phyloP scores from a whole-genome alignment of 495 filamentous ascomycete genomes.

The Tuber microsphaerosporum region DNA sequence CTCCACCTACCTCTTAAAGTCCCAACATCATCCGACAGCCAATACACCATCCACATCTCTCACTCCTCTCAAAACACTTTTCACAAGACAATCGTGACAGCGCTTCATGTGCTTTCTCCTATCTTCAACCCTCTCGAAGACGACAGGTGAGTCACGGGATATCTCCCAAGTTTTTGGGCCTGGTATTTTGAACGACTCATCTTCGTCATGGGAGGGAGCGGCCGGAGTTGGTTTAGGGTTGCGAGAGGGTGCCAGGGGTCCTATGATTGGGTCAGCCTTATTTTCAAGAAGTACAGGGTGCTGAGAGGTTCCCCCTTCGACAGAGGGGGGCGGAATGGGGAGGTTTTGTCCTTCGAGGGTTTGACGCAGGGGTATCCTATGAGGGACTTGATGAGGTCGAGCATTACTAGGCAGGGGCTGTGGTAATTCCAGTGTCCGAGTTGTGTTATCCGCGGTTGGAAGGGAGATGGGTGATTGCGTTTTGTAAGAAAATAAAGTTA shows the following conservation, averaged over 20 bases:
- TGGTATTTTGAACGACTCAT: not conserved
- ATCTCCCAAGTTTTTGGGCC: not conserved
- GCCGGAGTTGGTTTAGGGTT: not conserved
- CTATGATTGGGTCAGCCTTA: not conserved
- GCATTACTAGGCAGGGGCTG: not conserved
- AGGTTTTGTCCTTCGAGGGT: not conserved
- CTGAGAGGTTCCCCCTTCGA: not conserved
- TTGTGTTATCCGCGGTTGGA: not conserved
- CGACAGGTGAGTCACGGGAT: not conserved
- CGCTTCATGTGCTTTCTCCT: not conserved
- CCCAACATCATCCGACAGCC: not conserved
- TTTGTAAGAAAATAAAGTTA: not conserved
- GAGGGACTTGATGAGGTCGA: not conserved
- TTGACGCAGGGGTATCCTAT: not conserved
- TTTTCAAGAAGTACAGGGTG: not conserved
- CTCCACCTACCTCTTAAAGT: not conserved
- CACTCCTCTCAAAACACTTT: not conserved
- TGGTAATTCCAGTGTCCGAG: not conserved
- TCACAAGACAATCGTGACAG: not conserved
- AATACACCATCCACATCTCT: not conserved
- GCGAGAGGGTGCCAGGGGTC: not conserved
- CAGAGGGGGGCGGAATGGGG: not conserved
- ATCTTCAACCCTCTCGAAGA: not conserved
- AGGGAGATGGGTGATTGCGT: not conserved
- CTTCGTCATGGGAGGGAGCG: not conserved